Evolutionary conservation across 352 stramenopile species (phyloP).

Genomic region (Phytophthora sansomeana): DNA sequence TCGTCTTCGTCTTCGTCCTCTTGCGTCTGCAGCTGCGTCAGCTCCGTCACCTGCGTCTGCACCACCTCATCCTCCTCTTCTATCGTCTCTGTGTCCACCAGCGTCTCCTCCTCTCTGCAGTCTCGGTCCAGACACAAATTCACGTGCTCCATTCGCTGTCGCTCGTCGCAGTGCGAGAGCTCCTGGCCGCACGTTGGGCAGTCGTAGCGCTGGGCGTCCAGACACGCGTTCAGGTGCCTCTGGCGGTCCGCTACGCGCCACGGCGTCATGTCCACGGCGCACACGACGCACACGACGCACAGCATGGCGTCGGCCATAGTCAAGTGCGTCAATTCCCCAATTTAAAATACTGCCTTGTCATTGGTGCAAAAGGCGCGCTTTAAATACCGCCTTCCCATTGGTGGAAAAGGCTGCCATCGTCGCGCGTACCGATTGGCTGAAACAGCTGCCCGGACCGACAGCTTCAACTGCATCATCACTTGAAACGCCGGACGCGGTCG

Average conservation of each 20-base stretch:
- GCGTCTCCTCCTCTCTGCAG: not conserved
- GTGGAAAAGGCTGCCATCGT: not conserved
- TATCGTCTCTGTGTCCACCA: not conserved
- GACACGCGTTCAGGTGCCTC: conserved; percentile 79
- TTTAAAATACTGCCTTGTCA: conserved; percentile 6
- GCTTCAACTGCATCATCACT: conserved; percentile 27
- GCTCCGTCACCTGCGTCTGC: conserved; percentile 13
- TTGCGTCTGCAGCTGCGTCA: not conserved
- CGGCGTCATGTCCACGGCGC: conserved; percentile 62
- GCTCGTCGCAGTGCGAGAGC: conserved; percentile 73
- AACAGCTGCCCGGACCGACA: not conserved
- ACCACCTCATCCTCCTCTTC: conserved; percentile 11
- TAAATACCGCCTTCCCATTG: conserved; percentile 6
- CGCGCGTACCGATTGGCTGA: not conserved
- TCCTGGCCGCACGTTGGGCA: conserved; percentile 67
- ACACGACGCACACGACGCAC: conserved; percentile 77
- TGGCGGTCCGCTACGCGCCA: conserved; percentile 59
- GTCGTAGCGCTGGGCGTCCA: conserved; percentile 58
- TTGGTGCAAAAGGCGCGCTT: conserved; percentile 14
- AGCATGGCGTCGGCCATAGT: conserved; percentile 29
- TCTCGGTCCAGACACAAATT: conserved; percentile 69
- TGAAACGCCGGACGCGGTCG: conserved; percentile 19
- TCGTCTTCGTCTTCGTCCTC: conserved; percentile 1
- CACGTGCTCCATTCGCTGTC: conserved; percentile 68
- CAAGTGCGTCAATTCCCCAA: not conserved